Evolutionary conservation across 2,329 filamentous ascomycete species (phyloP).

Genomic region (Leptodontidium sp.): DNA sequence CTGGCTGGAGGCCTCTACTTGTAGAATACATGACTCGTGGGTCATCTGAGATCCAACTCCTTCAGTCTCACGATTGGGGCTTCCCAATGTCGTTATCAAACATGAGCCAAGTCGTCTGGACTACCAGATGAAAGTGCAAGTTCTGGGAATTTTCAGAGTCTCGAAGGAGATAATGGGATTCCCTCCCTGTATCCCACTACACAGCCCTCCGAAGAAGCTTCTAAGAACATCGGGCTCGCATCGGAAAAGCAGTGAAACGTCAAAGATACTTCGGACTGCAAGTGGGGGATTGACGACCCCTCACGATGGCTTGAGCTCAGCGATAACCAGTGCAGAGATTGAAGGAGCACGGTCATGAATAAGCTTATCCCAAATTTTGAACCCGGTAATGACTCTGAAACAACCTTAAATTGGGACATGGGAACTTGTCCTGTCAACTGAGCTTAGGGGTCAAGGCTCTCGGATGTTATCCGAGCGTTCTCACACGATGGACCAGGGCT

Average conservation of each 20-base stretch:
- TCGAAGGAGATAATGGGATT: neutral
- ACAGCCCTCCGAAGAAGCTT: too few species aligned
- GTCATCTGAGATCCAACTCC: neutral
- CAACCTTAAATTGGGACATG: neutral
- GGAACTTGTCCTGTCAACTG: neutral
- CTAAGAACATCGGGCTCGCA: neutral
- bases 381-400: conserved; percentile 5
- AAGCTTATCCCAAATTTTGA: neutral
- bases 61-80: neutral
- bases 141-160: neutral
- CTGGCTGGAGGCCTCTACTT: too few species aligned
- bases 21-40: neutral
- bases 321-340: neutral
- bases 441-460: neutral
- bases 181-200: neutral
- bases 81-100: neutral
- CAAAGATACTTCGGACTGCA: neutral
- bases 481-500: neutral
- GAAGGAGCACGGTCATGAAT: neutral
- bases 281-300: neutral
- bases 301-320: neutral
- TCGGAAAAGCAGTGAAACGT: neutral
- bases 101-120: conserved; percentile 8
- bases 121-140: conserved; percentile 1
- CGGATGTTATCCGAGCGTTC: conserved; percentile 1